Evolutionary conservation across 73 alveolate genomes (phyloP).

Genomic region (Paramecium tetraurelia): DNA sequence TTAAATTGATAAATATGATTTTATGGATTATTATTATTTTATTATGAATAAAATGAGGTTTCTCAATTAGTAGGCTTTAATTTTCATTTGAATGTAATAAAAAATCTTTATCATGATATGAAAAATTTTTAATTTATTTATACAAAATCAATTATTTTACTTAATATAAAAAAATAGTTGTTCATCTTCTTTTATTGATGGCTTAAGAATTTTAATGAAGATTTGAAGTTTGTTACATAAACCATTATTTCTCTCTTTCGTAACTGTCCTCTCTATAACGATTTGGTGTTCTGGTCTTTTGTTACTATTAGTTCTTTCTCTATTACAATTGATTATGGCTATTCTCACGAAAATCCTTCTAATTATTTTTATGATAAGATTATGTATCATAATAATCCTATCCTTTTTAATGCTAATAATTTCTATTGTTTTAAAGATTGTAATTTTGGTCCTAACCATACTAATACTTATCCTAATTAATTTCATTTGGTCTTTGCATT

Average conservation of each 20-base stretch:
- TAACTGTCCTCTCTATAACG: not conserved
- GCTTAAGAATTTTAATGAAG: not conserved
- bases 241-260: not conserved
- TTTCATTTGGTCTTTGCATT: not conserved
- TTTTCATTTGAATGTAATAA: not conserved
- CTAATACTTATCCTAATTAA: not conserved
- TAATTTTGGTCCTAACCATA: not conserved
- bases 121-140: not conserved
- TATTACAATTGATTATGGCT: not conserved
- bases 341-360: not conserved
- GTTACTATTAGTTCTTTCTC: not conserved
- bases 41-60: not conserved
- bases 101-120: no score
- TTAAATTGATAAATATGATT: not conserved
- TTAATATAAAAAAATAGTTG: not conserved
- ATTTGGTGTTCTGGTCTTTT: not conserved
- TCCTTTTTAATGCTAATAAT: not conserved
- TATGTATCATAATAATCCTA: not conserved
- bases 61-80: not conserved
- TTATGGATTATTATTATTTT: not conserved
- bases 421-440: not conserved
- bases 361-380: not conserved
- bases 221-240: not conserved
- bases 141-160: not conserved
- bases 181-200: not conserved